phyloP scores from a whole-genome alignment of 2,329 filamentous ascomycete genomes.

The Aspergillus amoenus region DNA sequence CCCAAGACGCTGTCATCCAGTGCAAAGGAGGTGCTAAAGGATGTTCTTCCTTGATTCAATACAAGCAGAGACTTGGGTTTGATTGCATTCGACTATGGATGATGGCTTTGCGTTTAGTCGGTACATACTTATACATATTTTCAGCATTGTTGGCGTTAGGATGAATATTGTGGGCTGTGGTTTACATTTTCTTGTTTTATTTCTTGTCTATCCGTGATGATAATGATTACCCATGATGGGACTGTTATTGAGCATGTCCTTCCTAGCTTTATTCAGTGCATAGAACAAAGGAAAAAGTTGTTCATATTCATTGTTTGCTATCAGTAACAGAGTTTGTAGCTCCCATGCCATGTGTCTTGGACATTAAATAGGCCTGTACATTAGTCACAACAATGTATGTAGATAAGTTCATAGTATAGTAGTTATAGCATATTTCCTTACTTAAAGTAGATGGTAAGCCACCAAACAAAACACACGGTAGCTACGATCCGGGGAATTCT shows the following conservation, averaged over 20 bases:
- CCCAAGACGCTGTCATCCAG: slow-evolving; percentile 71
- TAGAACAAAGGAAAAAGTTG: background rate
- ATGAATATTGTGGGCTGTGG: slow-evolving; percentile 2
- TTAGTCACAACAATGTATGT: too few relatives aligned
- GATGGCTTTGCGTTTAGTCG: background rate
- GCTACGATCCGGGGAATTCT: too few relatives aligned
- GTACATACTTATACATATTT: background rate
- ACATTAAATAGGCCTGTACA: too few relatives aligned
- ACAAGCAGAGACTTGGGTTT: too few relatives aligned
- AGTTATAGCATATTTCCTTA: too few relatives aligned
- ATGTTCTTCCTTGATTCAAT: slow-evolving; percentile 61
- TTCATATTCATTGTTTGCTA: too few relatives aligned
- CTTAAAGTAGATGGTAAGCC: too few relatives aligned
- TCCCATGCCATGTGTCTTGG: too few relatives aligned
- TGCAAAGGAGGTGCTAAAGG: slow-evolving; percentile 79
- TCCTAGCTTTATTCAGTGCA: background rate
- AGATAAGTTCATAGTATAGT: too few relatives aligned
- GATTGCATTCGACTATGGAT: too few relatives aligned
- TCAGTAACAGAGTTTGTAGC: too few relatives aligned
- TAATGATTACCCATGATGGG: background rate
- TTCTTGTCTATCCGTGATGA: background rate
- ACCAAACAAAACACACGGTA: too few relatives aligned
- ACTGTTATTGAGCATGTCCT: background rate
- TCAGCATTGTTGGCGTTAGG: slow-evolving; percentile 28
- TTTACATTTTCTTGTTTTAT: slow-evolving; percentile 6